These are phyloP conservation scores for Dentipellis sp. DNA, from an alignment of 768 basidiomycete genomes.

Conservation along the genomic window DNA sequence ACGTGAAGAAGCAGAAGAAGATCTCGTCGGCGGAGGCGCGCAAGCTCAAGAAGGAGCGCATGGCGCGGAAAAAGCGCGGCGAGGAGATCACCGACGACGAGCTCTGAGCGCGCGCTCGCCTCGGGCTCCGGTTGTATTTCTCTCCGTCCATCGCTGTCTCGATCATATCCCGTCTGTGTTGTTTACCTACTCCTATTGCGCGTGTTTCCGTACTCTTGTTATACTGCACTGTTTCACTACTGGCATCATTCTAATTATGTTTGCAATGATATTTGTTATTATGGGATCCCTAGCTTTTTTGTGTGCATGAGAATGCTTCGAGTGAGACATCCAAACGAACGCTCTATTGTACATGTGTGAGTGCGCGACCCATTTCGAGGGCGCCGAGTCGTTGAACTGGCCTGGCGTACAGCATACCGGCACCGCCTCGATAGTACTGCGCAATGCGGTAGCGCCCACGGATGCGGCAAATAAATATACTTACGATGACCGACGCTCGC, in stretches of 20 bases:
- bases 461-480: too few relatives aligned
- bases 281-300: background rate
- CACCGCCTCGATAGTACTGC: too few relatives aligned
- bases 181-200: slow-evolving; percentile 1
- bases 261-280: background rate
- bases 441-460: too few relatives aligned
- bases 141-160: background rate
- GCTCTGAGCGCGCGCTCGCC: slow-evolving; percentile 18
- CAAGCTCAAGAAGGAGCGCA: slow-evolving; percentile 95
- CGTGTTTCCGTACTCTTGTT: slow-evolving; percentile 5
- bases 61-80: slow-evolving; percentile 82
- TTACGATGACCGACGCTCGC: too few relatives aligned
- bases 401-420: too few relatives aligned
- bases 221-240: slow-evolving; percentile 1
- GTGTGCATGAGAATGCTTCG: background rate
- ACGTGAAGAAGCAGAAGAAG: slow-evolving; percentile 81
- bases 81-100: slow-evolving; percentile 60
- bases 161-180: background rate
- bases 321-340: too few relatives aligned
- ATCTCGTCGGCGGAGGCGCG: slow-evolving; percentile 72
- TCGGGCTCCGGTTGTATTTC: background rate
- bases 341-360: too few relatives aligned
- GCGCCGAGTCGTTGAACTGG: too few relatives aligned
- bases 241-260: slow-evolving; percentile 5
- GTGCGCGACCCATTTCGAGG: too few relatives aligned